Evolutionary conservation across 495 filamentous ascomycete genomes (phyloP), one percentile per base, ranked within the genome.

Genomic region (Thermothielavioides terrestris): DNA sequence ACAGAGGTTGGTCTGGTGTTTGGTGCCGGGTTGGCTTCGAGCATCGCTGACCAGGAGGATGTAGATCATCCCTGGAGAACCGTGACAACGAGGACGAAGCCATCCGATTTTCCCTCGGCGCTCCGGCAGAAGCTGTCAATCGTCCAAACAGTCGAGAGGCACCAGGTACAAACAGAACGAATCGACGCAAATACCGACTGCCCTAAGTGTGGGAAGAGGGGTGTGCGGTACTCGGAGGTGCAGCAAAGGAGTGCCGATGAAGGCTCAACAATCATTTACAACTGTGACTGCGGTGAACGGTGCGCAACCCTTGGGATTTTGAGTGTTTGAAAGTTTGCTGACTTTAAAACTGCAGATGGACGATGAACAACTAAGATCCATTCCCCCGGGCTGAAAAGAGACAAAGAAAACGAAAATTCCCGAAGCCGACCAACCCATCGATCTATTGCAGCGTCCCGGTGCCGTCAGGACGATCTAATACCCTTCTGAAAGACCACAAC

Each of bases 211-310:
- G 89, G 84, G 6, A 76, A 80, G 43, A 81, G 78, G 38, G 85
- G 95, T 60, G 87, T 97, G 67, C 85, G 81, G 61, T 97, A 79
- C 63, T 86, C 83, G 25, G 83, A 87, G 3, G 78, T 88, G 41
- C 94, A 98, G 64, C 69, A 95, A 62, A 79, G 91, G 49, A 83
- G 88, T 72, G 94, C 92, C 4, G 92, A 97, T 66, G 94, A 97
- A 77, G 94, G 94, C 43, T 86, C 81, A 56, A 95, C 89, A 2
- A 83, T 92, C 31, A 89, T 95, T 57, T 94, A 86, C 65, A 82
- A 76, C 23, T 95, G 89, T 68, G 80, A 84, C 26, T 95, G 89
- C 61, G 86, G 88, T 49, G 71, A 88, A 64, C 89, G 83, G 87
- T 94, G 77, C 63, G 82, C 43, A n/a, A n/a, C n/a, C n/a, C n/a